A percentile compares a stretch with the other conserved stretches of the same genome.
Evolutionary conservation across 2,329 filamentous ascomycete genomes (phyloP).

Genomic region (Phyllosticta citrichinensis): DNA sequence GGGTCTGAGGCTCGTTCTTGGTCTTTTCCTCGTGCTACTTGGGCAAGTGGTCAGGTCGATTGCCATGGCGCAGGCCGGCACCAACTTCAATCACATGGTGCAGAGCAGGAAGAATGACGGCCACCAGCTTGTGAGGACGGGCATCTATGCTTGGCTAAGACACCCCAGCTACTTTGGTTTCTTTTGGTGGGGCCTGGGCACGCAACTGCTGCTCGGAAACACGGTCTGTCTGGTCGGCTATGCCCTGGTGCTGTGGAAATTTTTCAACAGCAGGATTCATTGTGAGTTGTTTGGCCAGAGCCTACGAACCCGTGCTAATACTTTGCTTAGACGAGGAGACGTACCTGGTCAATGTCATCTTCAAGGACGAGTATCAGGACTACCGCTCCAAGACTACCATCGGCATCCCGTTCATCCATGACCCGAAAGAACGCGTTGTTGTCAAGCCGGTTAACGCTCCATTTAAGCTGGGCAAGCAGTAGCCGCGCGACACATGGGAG

Average conservation of each 20-base stretch:
- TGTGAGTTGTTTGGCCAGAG: slow-evolving; percentile 35
- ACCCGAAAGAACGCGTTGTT: neutral
- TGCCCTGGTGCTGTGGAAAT: slow-evolving; percentile 66
- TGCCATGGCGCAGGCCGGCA: slow-evolving; percentile 82
- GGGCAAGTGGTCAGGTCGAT: slow-evolving; percentile 69
- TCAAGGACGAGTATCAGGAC: slow-evolving; percentile 67
- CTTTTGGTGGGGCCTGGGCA: slow-evolving; percentile 97
- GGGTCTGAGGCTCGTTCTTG: slow-evolving; percentile 33
- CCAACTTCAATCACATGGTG: slow-evolving; percentile 81
- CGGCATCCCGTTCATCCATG: slow-evolving; percentile 67
- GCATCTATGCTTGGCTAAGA: slow-evolving; percentile 65
- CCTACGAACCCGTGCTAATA: neutral
- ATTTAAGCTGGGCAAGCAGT: neutral
- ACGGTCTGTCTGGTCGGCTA: slow-evolving; percentile 66
- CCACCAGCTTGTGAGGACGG: slow-evolving; percentile 73
- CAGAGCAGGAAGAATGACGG: slow-evolving; percentile 57
- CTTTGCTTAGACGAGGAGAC: slow-evolving; percentile 58
- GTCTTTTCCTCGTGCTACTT: slow-evolving; percentile 51
- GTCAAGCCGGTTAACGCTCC: neutral
- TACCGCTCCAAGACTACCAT: slow-evolving; percentile 65
- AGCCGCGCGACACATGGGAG: neutral
- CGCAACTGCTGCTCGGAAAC: slow-evolving; percentile 84
- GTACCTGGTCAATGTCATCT: slow-evolving; percentile 63
- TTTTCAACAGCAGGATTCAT: slow-evolving; percentile 65
- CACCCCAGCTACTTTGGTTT: slow-evolving; percentile 97